Base-by-base conservation (phyloP, 1,284 basidiomycete species). In the Erythrobasidium hasegawianum region DNA sequence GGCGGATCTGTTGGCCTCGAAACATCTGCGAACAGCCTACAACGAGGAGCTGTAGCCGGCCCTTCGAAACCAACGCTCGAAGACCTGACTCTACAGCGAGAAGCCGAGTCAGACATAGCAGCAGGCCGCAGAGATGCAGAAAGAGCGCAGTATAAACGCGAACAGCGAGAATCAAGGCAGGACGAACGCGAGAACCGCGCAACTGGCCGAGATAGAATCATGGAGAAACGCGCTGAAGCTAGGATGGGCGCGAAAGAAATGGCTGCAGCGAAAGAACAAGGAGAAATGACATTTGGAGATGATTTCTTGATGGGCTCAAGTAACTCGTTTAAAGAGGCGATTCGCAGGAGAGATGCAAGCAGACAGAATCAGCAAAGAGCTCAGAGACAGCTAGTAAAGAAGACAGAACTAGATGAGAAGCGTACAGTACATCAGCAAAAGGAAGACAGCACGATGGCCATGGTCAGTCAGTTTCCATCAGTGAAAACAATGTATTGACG, bases 171-270 rank as follows among this genome's bases (percentile, higher is more conserved):
- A 29, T 65, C 47, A 3, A 57, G 54, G 43, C 50, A 56, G 18
- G 68, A 69, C n/a, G 64, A 67, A 59, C 52, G 29, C 9, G 64
- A 67, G n/a, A 56, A 56, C 33, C 40, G 49, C 18, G 59, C 68
- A n/a, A 69, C 68, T 7, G 68, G 68, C 4, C 27, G 55, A 49
- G 68, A 69, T 26, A 58, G 68, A 8, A 20, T 62, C 8, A n/a
- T 53, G 20, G 68, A 69, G 55, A 67, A 67, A 24, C 58, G 68
- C 18, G 45, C 55, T n/a, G 65, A 69, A 29, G 27, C 38, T 27
- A 40, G 65, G 11, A 45, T 40, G 22, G 22, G 52, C 16, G 41
- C 56, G 9, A 26, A 45, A 24, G 53, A 53, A 10, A 62, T 69
- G 54, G 68, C 68, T 18, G 41, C 54, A 57, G 58, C 55, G n/a